phyloP scores from a whole-genome alignment of 495 filamentous ascomycete species.

The Bombardia bombarda region DNA sequence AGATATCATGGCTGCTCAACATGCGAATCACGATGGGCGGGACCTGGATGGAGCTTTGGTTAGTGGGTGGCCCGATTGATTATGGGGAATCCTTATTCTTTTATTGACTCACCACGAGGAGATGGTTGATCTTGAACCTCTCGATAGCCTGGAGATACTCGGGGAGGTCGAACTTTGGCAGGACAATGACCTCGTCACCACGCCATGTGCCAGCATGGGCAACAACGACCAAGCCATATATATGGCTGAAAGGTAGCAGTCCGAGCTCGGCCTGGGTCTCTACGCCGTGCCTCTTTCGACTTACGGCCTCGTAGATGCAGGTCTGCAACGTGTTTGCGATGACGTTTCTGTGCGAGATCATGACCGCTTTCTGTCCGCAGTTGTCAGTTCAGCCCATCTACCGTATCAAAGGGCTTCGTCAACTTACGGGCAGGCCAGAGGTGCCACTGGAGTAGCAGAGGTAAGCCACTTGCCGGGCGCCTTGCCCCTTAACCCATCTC shows the following conservation, averaged over 20 bases:
- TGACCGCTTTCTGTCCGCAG: slow-evolving; percentile 76
- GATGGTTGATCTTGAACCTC: slow-evolving; percentile 58
- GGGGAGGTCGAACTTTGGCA: slow-evolving; percentile 77
- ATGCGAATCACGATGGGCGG: slow-evolving; percentile 83
- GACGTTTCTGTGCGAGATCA: slow-evolving; percentile 84
- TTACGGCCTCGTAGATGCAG: slow-evolving; percentile 42
- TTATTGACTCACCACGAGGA: slow-evolving; percentile 50
- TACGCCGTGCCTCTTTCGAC: slow-evolving; percentile 27
- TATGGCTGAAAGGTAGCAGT: slow-evolving; percentile 77
- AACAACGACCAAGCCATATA: slow-evolving; percentile 76
- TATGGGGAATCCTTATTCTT: neutral
- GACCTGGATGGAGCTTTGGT: slow-evolving; percentile 39
- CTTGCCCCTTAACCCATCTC: slow-evolving; percentile 66
- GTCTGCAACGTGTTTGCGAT: slow-evolving; percentile 76
- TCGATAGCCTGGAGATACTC: slow-evolving; percentile 60
- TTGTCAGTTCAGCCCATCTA: slow-evolving; percentile 4
- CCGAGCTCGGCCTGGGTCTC: slow-evolving; percentile 59
- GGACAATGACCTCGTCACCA: slow-evolving; percentile 69
- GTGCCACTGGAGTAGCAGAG: slow-evolving; percentile 88
- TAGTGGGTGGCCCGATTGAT: neutral
- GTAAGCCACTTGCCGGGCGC: slow-evolving; percentile 67
- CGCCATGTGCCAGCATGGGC: slow-evolving; percentile 61
- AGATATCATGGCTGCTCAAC: slow-evolving; percentile 54
- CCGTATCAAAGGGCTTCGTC: neutral
- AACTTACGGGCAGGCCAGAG: slow-evolving; percentile 69